Conservation (phyloP, 2,329 filamentous ascomycete genomes). For the Onygena corvina region DNA sequence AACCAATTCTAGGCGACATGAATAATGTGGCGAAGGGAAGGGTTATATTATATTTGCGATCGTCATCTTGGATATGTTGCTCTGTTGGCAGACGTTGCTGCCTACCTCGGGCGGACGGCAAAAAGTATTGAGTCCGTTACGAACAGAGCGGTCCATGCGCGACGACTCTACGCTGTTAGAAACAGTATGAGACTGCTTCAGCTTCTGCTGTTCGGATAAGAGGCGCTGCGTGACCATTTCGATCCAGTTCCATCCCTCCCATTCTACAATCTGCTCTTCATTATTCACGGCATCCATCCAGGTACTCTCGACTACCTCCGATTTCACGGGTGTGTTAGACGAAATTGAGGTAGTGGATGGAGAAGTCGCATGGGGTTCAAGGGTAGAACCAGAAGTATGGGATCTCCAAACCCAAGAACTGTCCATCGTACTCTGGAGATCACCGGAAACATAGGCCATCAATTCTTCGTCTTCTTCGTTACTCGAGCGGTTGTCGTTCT, state of each 20-base stretch:
- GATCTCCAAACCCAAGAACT: slow-evolving; percentile 69
- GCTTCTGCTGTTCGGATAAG: slow-evolving; percentile 31
- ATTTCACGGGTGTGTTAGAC: slow-evolving; percentile 9
- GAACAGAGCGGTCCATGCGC: neutral
- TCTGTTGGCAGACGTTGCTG: slow-evolving; percentile 20
- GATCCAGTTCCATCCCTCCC: slow-evolving; percentile 69
- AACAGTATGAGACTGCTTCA: slow-evolving; percentile 10
- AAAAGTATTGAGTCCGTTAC: neutral
- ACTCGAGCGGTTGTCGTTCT: slow-evolving; percentile 29
- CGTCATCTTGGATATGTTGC: slow-evolving; percentile 33
- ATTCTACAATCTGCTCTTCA: slow-evolving; percentile 28
- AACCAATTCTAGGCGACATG: too few species aligned
- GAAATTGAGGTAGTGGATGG: slow-evolving; percentile 9
- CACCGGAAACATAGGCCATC: slow-evolving; percentile 71
- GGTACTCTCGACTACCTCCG: slow-evolving; percentile 41
- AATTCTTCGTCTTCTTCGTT: slow-evolving; percentile 70
- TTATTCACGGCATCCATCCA: slow-evolving; percentile 31
- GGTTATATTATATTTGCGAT: slow-evolving; percentile 36
- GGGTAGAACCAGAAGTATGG: slow-evolving; percentile 15
- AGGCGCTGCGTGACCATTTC: slow-evolving; percentile 52
- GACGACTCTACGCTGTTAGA: neutral
- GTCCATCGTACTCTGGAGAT: slow-evolving; percentile 68
- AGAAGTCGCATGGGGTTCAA: neutral
- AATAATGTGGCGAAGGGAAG: too few species aligned
- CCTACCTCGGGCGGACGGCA: slow-evolving; percentile 17